These are phyloP conservation scores for Trichoderma sp. DNA, from an alignment of 2,329 filamentous ascomycete genomes.

Conservation along the genomic window DNA sequence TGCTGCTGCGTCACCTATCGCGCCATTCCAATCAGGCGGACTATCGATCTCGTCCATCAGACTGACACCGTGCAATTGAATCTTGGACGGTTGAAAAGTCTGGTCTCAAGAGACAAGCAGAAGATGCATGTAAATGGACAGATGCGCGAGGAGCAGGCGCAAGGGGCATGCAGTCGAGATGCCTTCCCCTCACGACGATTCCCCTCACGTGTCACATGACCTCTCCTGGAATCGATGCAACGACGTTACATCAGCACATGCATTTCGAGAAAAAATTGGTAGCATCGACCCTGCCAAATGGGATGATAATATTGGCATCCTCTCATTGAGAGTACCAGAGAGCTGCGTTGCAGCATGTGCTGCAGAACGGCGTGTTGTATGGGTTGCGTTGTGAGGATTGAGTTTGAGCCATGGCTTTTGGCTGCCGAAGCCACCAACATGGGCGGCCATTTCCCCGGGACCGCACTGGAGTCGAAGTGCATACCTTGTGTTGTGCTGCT, in stretches of 20 bases:
- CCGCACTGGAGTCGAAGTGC: not conserved
- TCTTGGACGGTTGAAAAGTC: not conserved
- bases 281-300: not conserved
- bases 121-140: constrained; percentile 1
- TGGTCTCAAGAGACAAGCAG: not conserved
- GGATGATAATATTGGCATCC: not conserved
- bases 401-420: constrained; percentile 22
- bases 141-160: not conserved
- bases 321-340: not conserved
- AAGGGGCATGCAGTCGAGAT: constrained; percentile 17
- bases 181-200: constrained; percentile 28
- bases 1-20: not conserved
- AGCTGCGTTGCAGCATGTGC: not conserved
- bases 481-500: not conserved
- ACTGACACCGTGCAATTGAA: not conserved
- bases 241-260: constrained; percentile 20
- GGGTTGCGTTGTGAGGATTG: constrained; percentile 17
- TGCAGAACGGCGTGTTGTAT: not conserved
- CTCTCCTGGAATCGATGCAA: constrained; percentile 11
- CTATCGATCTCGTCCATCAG: not conserved
- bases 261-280: not conserved
- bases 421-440: constrained; percentile 19
- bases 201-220: constrained; percentile 29
- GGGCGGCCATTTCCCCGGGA: not conserved
- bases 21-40: not conserved